phyloP scores from a whole-genome alignment of 2,329 filamentous ascomycete species.

The Claviceps sp. region DNA sequence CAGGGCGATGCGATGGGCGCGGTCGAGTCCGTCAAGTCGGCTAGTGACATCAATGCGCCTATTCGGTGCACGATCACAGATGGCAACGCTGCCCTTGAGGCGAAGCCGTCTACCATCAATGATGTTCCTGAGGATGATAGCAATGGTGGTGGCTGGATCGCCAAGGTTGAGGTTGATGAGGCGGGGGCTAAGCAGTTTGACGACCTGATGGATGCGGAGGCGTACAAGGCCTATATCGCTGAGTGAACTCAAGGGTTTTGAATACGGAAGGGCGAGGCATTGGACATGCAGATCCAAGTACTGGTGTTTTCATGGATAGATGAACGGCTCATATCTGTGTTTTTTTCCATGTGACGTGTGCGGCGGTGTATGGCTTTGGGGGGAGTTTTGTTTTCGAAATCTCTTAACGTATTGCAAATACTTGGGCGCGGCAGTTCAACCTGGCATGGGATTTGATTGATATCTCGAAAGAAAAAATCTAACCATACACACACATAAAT shows the following conservation, averaged over 20 bases:
- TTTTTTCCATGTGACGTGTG: too few species aligned
- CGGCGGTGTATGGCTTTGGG: neutral
- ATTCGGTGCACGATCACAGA: slow-evolving; percentile 63
- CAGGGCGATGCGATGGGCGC: slow-evolving; percentile 80
- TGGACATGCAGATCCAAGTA: too few species aligned
- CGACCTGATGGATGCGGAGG: slow-evolving; percentile 59
- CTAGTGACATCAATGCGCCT: slow-evolving; percentile 92
- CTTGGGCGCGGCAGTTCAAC: slow-evolving; percentile 6
- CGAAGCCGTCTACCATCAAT: slow-evolving; percentile 81
- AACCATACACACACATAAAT: too few species aligned
- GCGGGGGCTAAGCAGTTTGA: slow-evolving; percentile 54
- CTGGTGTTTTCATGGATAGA: too few species aligned
- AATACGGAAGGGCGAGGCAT: too few species aligned
- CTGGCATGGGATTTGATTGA: slow-evolving; percentile 1
- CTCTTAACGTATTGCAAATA: neutral
- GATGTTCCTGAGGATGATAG: slow-evolving; percentile 69
- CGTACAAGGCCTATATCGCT: slow-evolving; percentile 61
- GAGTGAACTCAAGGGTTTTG: neutral
- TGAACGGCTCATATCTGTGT: too few species aligned
- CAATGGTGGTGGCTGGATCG: slow-evolving; percentile 78
- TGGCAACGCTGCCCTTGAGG: slow-evolving; percentile 63
- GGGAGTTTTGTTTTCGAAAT: neutral
- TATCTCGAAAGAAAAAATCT: too few species aligned
- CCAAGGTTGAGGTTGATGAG: slow-evolving; percentile 67
- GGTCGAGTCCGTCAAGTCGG: slow-evolving; percentile 96